Conservation (phyloP, 441 rosid genomes). For the Bocquillonia castaneifolia region DNA sequence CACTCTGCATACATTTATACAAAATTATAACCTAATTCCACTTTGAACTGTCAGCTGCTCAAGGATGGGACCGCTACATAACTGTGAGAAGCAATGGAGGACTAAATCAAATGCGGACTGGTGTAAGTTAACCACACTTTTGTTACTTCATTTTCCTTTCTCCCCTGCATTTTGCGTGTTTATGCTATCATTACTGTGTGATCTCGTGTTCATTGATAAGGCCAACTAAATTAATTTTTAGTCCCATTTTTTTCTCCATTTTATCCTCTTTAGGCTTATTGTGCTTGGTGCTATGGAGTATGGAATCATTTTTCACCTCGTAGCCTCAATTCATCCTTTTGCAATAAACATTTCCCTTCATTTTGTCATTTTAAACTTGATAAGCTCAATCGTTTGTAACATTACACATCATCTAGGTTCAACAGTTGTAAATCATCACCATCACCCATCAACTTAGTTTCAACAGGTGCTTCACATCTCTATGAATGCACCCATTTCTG, state of each 20-base stretch:
- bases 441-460: background rate
- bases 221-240: background rate
- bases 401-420: background rate
- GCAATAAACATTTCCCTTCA: background rate
- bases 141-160: background rate
- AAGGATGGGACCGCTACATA: slow-evolving; percentile 50
- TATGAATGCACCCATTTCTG: background rate
- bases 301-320: background rate
- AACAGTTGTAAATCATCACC: background rate
- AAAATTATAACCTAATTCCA: background rate
- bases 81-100: slow-evolving; percentile 97
- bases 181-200: background rate
- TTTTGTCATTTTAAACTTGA: background rate
- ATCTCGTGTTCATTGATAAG: background rate
- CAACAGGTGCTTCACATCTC: background rate
- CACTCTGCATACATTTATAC: no score
- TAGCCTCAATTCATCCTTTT: background rate
- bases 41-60: slow-evolving; percentile 42
- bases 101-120: slow-evolving; percentile 94
- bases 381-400: background rate
- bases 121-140: slow-evolving; percentile 48
- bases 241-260: background rate
- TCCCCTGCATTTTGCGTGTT: background rate
- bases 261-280: background rate
- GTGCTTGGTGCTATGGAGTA: background rate